These are phyloP conservation scores for Suillus ampliporus DNA, from an alignment of 768 basidiomycete genomes.

Conservation along the genomic window DNA sequence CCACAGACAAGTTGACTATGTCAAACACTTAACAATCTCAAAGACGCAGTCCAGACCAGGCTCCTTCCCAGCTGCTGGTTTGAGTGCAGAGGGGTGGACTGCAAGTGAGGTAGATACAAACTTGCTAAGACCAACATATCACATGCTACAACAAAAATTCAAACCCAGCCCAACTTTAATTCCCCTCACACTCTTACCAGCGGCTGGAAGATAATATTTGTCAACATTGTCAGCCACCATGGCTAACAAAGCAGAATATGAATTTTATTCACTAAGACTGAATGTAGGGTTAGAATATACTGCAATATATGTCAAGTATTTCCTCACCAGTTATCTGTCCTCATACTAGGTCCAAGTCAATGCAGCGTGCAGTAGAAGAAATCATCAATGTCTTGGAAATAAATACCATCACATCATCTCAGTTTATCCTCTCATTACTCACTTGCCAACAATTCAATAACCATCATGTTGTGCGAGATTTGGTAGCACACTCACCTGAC, in stretches of 20 bases:
- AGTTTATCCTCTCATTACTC: slow-evolving; percentile 3
- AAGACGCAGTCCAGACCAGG: too few relatives aligned
- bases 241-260: background rate
- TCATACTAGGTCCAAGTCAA: background rate
- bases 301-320: background rate
- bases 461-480: slow-evolving; percentile 2
- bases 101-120: too few relatives aligned
- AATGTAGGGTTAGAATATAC: slow-evolving; percentile 2
- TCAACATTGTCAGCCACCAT: slow-evolving; percentile 13
- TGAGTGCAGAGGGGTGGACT: too few relatives aligned
- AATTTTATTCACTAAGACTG: background rate
- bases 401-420: slow-evolving; percentile 25
- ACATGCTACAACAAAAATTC: slow-evolving; percentile 5
- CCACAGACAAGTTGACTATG: too few relatives aligned
- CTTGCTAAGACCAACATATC: too few relatives aligned
- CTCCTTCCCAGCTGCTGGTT: too few relatives aligned
- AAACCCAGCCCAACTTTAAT: slow-evolving; percentile 13
- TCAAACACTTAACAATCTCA: too few relatives aligned
- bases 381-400: slow-evolving; percentile 25
- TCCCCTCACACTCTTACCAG: slow-evolving; percentile 13
- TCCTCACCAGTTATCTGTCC: background rate
- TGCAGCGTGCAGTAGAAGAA: background rate
- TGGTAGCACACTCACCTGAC: slow-evolving; percentile 2
- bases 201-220: slow-evolving; percentile 18
- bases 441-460: background rate